Evolutionary conservation across 257 asterid genomes (phyloP).

Genomic region (Solanum verrucosum): DNA sequence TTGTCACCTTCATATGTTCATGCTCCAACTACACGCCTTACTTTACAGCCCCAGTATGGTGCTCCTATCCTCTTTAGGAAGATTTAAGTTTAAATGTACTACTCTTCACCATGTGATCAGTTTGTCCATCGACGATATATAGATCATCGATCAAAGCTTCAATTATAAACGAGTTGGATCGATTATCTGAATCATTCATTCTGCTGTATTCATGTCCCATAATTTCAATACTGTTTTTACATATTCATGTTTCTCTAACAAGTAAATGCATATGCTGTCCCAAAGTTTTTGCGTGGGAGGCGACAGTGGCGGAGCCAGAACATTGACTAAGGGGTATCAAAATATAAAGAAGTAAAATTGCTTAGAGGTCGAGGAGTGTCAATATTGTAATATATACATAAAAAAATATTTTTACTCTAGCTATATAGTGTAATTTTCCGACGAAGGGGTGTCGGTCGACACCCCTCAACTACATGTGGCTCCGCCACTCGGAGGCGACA

Average conservation of each 20-base stretch:
- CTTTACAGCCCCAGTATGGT: constrained; percentile 64
- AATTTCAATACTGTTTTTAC: background rate
- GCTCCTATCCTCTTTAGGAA: constrained; percentile 40
- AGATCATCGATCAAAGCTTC: background rate
- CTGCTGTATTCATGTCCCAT: background rate
- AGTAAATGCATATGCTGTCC: background rate
- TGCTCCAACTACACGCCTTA: constrained; percentile 47
- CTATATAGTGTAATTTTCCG: too few species aligned
- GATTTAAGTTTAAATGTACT: background rate
- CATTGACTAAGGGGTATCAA: too few species aligned
- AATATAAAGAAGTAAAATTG: too few species aligned
- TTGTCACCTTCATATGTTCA: constrained; percentile 59
- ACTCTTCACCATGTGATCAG: background rate
- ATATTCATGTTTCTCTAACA: background rate
- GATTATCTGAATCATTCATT: background rate
- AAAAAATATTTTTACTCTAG: too few species aligned
- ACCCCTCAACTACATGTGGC: too few species aligned
- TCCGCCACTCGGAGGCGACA: too few species aligned
- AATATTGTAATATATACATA: too few species aligned
- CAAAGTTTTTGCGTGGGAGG: background rate
- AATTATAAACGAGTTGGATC: background rate
- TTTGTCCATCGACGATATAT: background rate
- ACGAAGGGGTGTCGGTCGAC: too few species aligned
- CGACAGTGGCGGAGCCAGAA: too few species aligned
- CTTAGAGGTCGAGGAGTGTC: too few species aligned